A percentile compares a stretch with the other conserved stretches of the same genome.
Evolutionary conservation across 331 rosid genomes (phyloP).

Genomic region (Pyracantha coccinea): DNA sequence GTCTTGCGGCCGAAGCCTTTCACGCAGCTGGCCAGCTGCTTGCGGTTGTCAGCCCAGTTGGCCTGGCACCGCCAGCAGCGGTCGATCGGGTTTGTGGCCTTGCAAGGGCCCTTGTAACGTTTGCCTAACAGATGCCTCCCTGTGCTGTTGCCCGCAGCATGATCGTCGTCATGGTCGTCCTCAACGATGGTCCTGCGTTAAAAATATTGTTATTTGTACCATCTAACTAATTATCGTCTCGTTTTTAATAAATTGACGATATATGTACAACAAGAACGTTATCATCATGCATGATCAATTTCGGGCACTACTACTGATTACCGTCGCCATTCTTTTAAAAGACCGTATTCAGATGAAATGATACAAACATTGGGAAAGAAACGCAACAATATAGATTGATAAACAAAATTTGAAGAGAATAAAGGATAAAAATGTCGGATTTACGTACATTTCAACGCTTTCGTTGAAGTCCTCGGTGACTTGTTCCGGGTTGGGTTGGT

Average conservation of each 20-base stretch:
- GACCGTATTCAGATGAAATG: too few species aligned
- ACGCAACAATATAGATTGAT: too few species aligned
- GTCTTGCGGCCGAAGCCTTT: slow-evolving; percentile 57
- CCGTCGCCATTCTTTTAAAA: too few species aligned
- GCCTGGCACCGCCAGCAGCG: slow-evolving; percentile 65
- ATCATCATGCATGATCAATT: too few species aligned
- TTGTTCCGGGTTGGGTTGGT: slow-evolving; percentile 35
- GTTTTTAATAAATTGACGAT: too few species aligned
- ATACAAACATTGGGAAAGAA: too few species aligned
- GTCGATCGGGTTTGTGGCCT: slow-evolving; percentile 72
- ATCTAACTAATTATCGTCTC: too few species aligned
- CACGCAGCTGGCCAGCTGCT: slow-evolving; percentile 36
- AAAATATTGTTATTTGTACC: too few species aligned
- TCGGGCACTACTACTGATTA: too few species aligned
- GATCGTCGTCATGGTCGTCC: neutral
- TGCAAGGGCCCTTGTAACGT: slow-evolving; percentile 27
- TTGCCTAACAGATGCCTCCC: slow-evolving; percentile 30
- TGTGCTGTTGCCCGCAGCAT: slow-evolving; percentile 18
- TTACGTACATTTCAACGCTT: slow-evolving; percentile 32
- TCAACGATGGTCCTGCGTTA: neutral
- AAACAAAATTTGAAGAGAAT: neutral
- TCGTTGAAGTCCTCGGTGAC: slow-evolving; percentile 27
- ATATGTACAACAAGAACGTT: too few species aligned
- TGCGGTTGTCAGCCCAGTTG: slow-evolving; percentile 50
- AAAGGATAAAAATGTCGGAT: neutral